Percentiles rank a stretch among this genome's conserved stretches.
Evolutionary conservation across 495 filamentous ascomycete genomes (phyloP).

Genomic region (Aspergillus cavernicola): DNA sequence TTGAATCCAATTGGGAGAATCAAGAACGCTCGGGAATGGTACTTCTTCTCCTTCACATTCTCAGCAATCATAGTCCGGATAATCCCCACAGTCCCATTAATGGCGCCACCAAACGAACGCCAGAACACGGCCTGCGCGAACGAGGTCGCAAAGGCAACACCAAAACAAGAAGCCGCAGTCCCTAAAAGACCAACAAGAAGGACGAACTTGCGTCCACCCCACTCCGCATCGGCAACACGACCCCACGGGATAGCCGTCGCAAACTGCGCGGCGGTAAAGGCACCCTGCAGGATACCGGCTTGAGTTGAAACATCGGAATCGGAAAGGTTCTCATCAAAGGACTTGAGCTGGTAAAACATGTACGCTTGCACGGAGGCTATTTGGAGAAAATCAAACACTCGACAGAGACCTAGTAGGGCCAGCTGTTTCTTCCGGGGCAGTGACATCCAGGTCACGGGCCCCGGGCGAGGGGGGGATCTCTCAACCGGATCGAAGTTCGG

Average conservation of each 20-base stretch:
- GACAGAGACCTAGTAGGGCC: constrained; percentile 65
- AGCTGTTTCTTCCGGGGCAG: constrained; percentile 75
- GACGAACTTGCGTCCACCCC: constrained; percentile 71
- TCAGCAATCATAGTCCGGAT: constrained; percentile 80
- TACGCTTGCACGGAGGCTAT: constrained; percentile 57
- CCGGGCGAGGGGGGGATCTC: constrained; percentile 21
- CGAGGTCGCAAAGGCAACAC: constrained; percentile 73
- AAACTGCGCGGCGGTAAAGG: constrained; percentile 80
- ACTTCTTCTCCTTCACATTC: constrained; percentile 69
- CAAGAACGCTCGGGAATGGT: constrained; percentile 64
- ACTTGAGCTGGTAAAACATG: constrained; percentile 76
- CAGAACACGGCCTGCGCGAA: constrained; percentile 74
- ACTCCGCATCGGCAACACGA: constrained; percentile 64
- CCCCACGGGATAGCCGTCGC: constrained; percentile 85
- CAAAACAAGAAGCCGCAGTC: constrained; percentile 66
- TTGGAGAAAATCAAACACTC: constrained; percentile 57
- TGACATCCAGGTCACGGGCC: constrained; percentile 59
- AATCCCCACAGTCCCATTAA: constrained; percentile 82
- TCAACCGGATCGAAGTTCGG: constrained; percentile 17
- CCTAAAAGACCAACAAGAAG: constrained; percentile 71
- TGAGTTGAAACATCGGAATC: constrained; percentile 70
- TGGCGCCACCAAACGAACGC: constrained; percentile 66
- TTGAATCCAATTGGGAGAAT: constrained; percentile 76
- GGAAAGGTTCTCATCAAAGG: constrained; percentile 61
- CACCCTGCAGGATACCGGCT: constrained; percentile 72